A percentile compares a stretch with the other conserved stretches of the same genome.
Conservation (phyloP, 305 asterid species). For the Solanum chacoense region DNA sequence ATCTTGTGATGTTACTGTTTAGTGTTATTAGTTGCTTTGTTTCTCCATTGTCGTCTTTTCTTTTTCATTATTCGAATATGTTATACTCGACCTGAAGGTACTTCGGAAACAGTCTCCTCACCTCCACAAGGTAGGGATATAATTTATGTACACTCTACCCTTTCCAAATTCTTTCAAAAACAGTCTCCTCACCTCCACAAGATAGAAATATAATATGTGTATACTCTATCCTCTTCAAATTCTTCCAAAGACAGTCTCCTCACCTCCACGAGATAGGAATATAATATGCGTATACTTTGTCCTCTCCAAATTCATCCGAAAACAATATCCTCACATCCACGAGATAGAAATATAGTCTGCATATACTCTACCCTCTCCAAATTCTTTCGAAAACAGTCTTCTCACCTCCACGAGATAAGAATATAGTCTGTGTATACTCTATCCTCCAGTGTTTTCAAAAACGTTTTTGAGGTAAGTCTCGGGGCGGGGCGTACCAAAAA, state of each 20-base stretch:
- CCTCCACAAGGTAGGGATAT: background rate
- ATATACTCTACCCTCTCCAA: background rate
- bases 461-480: too few relatives aligned
- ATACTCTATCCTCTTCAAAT: background rate
- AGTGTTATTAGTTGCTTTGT: background rate
- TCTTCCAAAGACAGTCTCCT: background rate
- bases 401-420: background rate
- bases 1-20: background rate
- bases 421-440: background rate
- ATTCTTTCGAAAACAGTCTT: background rate
- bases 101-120: background rate
- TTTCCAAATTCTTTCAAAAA: too few relatives aligned
- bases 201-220: background rate
- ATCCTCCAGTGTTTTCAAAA: background rate
- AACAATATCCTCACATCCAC: background rate
- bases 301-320: too few relatives aligned
- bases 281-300: too few relatives aligned
- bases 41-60: background rate
- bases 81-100: background rate
- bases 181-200: background rate
- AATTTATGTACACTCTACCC: too few relatives aligned
- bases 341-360: background rate
- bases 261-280: too few relatives aligned
- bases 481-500: too few relatives aligned
- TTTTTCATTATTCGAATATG: too few relatives aligned